phyloP scores from a whole-genome alignment of 1,284 basidiomycete genomes.

The Phellopilus nigrolimitatus region DNA sequence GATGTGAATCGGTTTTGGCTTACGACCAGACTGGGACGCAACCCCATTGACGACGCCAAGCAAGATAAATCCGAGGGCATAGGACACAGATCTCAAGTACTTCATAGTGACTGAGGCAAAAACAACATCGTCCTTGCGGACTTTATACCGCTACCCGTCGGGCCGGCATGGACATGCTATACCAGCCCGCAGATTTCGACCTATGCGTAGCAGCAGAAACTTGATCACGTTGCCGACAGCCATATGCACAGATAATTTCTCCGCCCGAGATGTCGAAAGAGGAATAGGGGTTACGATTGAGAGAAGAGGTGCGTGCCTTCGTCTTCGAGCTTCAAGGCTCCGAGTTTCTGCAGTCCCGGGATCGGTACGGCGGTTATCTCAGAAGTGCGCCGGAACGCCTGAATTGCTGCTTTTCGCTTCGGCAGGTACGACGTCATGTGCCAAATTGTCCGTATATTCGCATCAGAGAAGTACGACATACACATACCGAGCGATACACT shows the following conservation, averaged over 20 bases:
- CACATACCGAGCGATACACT: too few species aligned
- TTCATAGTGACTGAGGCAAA: neutral
- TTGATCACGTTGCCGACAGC: too few species aligned
- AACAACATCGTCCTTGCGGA: neutral
- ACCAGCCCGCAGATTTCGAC: too few species aligned
- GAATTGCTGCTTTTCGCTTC: too few species aligned
- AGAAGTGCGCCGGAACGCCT: too few species aligned
- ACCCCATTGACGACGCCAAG: neutral
- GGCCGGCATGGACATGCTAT: neutral
- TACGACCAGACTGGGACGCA: conserved; percentile 4
- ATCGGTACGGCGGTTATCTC: too few species aligned
- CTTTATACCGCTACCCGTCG: neutral
- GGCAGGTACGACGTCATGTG: too few species aligned
- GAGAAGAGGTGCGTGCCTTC: neutral
- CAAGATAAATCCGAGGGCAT: neutral
- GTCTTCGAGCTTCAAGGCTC: neutral
- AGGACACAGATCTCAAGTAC: neutral
- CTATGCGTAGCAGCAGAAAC: too few species aligned
- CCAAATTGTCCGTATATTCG: too few species aligned
- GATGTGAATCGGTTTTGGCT: neutral
- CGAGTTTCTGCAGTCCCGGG: neutral
- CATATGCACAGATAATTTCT: neutral
- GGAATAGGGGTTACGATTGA: too few species aligned
- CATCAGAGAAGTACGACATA: too few species aligned
- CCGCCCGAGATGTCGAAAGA: neutral